phyloP scores from a whole-genome alignment of 495 filamentous ascomycete species.

The Friedmanniomyces endolithicus region DNA sequence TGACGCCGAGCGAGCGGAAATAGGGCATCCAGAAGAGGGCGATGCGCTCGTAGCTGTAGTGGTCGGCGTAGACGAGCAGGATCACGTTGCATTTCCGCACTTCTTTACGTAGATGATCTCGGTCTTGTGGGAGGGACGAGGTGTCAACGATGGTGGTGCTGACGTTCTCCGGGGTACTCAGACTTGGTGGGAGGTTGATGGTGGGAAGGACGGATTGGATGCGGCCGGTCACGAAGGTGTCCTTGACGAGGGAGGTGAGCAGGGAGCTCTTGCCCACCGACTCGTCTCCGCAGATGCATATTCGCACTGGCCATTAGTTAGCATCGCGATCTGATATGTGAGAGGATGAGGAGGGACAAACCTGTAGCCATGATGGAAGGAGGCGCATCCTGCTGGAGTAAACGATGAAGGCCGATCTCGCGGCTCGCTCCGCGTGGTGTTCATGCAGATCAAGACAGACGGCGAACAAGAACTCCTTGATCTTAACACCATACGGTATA shows the following conservation, averaged over 20 bases:
- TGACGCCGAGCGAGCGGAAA: constrained; percentile 91
- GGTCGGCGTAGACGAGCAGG: constrained; percentile 91
- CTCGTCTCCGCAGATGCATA: constrained; percentile 94
- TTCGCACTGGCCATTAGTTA: constrained; percentile 49
- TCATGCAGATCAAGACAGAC: no score
- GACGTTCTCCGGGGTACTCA: constrained; percentile 86
- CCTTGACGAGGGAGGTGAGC: constrained; percentile 60
- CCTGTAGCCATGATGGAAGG: constrained; percentile 19
- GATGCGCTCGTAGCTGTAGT: constrained; percentile 96
- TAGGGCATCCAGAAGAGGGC: constrained; percentile 96
- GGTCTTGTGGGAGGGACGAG: constrained; percentile 85
- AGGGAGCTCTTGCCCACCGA: constrained; percentile 47
- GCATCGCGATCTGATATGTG: not conserved
- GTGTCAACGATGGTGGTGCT: constrained; percentile 95
- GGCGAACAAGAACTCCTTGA: no score
- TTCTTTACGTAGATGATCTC: constrained; percentile 75
- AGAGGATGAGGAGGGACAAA: not conserved
- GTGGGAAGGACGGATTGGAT: constrained; percentile 89
- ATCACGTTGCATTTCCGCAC: constrained; percentile 95
- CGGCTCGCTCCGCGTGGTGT: no score
- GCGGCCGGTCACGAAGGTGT: constrained; percentile 83
- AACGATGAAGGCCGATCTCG: not conserved
- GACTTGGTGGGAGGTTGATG: constrained; percentile 80
- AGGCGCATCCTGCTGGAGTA: not conserved
- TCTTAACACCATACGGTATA: no score